Percentiles rank a stretch among this genome's conserved stretches.
These are phyloP conservation scores for Cytidiella melzeri DNA, from an alignment of 768 basidiomycete species.

Conservation along the genomic window DNA sequence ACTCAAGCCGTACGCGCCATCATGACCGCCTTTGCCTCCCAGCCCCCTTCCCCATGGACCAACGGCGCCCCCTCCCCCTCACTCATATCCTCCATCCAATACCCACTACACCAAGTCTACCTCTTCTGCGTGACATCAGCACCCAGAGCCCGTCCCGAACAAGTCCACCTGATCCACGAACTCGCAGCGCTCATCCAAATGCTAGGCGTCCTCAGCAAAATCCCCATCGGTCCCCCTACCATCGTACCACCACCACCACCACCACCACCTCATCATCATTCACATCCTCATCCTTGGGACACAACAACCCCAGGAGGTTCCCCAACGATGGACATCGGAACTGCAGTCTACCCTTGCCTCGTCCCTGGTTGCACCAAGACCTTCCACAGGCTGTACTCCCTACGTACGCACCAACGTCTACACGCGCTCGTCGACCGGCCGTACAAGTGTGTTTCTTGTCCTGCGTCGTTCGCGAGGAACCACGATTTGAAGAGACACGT, in stretches of 20 bases:
- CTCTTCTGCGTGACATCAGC: constrained; percentile 68
- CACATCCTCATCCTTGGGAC: constrained; percentile 29
- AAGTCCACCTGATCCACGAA: constrained; percentile 59
- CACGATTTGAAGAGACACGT: constrained; percentile 79
- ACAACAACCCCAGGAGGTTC: constrained; percentile 22
- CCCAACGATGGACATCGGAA: constrained; percentile 45
- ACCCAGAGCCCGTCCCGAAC: constrained; percentile 31
- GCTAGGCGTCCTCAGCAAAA: constrained; percentile 72
- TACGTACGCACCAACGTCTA: constrained; percentile 65
- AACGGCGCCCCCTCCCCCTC: constrained; percentile 45
- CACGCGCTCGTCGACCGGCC: constrained; percentile 57
- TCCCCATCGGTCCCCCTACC: constrained; percentile 55
- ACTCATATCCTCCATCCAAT: constrained; percentile 64
- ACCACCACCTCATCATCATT: too few species aligned
- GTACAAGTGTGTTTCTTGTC: constrained; percentile 56
- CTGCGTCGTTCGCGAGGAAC: constrained; percentile 72
- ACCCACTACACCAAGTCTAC: constrained; percentile 71
- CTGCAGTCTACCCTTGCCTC: constrained; percentile 79
- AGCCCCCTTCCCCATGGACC: constrained; percentile 13
- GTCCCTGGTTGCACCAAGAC: constrained; percentile 57
- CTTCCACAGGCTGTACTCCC: constrained; percentile 62
- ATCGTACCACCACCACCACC: too few species aligned
- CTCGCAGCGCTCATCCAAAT: constrained; percentile 79
- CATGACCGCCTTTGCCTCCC: constrained; percentile 40
- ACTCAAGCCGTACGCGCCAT: constrained; percentile 55